phyloP scores from a whole-genome alignment of 2,329 filamentous ascomycete species.

The Calonectria hongkongensis region DNA sequence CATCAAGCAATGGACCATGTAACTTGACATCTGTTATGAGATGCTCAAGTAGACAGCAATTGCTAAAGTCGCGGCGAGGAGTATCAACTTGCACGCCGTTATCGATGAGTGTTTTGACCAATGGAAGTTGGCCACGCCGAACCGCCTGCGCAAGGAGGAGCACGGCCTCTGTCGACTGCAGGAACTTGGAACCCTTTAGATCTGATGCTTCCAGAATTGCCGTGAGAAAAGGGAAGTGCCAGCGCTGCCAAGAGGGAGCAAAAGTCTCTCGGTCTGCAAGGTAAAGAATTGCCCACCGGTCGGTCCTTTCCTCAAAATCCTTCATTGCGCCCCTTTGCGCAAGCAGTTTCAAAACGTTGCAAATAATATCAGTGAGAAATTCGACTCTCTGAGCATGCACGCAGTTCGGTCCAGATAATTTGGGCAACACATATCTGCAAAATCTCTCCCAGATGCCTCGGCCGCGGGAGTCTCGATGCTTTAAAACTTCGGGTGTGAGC shows the following conservation, averaged over 20 bases:
- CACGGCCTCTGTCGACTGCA: slow-evolving; percentile 36
- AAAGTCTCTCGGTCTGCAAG: slow-evolving; percentile 34
- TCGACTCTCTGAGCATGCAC: slow-evolving; percentile 36
- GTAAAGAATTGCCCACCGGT: slow-evolving; percentile 43
- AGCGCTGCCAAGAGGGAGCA: slow-evolving; percentile 39
- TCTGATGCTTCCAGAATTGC: slow-evolving; percentile 28
- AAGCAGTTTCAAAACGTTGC: slow-evolving; percentile 43
- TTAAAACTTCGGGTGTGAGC: slow-evolving; percentile 52
- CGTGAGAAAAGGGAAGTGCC: slow-evolving; percentile 43
- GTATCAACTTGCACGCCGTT: slow-evolving; percentile 40
- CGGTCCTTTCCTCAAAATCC: slow-evolving; percentile 44
- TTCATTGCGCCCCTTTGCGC: slow-evolving; percentile 41
- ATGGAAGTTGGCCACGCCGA: slow-evolving; percentile 17
- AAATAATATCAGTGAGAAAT: slow-evolving; percentile 44
- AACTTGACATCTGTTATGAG: slow-evolving; percentile 38
- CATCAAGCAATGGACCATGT: slow-evolving; percentile 30
- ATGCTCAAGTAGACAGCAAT: slow-evolving; percentile 42
- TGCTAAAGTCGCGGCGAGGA: slow-evolving; percentile 22
- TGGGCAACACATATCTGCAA: slow-evolving; percentile 43
- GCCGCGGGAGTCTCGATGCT: slow-evolving; percentile 42
- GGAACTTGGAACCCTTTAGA: slow-evolving; percentile 18
- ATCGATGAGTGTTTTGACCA: slow-evolving; percentile 42
- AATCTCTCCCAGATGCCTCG: slow-evolving; percentile 55
- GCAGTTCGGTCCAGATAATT: slow-evolving; percentile 30
- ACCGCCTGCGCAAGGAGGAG: slow-evolving; percentile 41